A percentile compares a stretch with the other conserved stretches of the same genome.
These are phyloP conservation scores for Firmiana major DNA, from an alignment of 345 rosid species.

Conservation along the genomic window DNA sequence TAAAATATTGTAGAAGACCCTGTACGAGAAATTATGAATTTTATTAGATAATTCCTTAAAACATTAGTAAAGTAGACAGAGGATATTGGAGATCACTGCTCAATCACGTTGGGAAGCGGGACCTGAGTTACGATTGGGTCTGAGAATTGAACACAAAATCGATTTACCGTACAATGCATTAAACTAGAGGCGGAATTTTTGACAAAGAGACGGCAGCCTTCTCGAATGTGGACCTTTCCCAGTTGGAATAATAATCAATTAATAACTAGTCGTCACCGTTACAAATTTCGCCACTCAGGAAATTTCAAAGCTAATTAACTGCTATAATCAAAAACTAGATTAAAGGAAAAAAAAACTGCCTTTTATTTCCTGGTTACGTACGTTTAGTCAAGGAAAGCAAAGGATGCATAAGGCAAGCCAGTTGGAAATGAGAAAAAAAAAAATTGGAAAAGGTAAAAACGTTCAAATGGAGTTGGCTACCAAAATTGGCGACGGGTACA, in stretches of 20 bases:
- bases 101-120: background rate
- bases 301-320: background rate
- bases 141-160: background rate
- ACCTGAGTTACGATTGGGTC: background rate
- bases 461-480: constrained; percentile 1
- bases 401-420: background rate
- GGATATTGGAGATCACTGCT: background rate
- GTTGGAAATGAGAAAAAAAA: background rate
- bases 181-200: background rate
- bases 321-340: background rate
- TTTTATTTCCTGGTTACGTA: background rate
- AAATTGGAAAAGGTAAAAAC: background rate
- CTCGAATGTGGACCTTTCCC: background rate
- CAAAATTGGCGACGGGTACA: background rate
- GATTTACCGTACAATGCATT: background rate
- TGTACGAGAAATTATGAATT: constrained; percentile 16
- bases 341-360: background rate
- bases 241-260: background rate
- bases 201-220: background rate
- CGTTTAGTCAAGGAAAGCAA: background rate
- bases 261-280: background rate
- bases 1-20: constrained; percentile 88
- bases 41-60: background rate
- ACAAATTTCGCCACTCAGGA: background rate
- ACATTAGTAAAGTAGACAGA: too few species aligned